Conservation (phyloP, 768 basidiomycete genomes). For the Lentinula lateritia region DNA sequence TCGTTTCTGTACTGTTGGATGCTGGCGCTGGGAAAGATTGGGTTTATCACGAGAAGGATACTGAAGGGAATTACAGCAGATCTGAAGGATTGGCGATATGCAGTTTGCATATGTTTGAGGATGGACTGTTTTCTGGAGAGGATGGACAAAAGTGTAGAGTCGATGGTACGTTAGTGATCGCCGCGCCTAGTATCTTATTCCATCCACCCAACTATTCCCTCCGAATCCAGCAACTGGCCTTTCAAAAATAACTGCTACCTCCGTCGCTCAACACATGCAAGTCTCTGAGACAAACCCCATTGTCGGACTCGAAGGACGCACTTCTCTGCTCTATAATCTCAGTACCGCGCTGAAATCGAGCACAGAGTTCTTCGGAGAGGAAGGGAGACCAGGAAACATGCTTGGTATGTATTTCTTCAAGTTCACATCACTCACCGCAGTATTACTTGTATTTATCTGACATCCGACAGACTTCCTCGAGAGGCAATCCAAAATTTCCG, state of each 20-base stretch:
- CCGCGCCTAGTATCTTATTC: no score
- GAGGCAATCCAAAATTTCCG: slow-evolving; percentile 38
- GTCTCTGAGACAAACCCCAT: slow-evolving; percentile 76
- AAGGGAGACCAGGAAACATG: slow-evolving; percentile 77
- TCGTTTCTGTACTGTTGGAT: slow-evolving; percentile 89
- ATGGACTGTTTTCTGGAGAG: slow-evolving; percentile 76
- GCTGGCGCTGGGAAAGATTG: slow-evolving; percentile 88
- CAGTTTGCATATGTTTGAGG: slow-evolving; percentile 82
- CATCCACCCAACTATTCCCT: no score
- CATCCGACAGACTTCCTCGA: slow-evolving; percentile 59
- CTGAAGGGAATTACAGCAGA: slow-evolving; percentile 49
- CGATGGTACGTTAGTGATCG: slow-evolving; percentile 55
- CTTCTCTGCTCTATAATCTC: slow-evolving; percentile 70
- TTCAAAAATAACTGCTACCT: slow-evolving; percentile 51
- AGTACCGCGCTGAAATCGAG: slow-evolving; percentile 61
- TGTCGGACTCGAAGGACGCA: slow-evolving; percentile 85
- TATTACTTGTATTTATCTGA: not conserved
- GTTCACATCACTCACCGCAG: not conserved
- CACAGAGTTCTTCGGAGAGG: slow-evolving; percentile 65
- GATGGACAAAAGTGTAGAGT: slow-evolving; percentile 60
- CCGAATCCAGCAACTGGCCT: slow-evolving; percentile 59
- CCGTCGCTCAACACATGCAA: slow-evolving; percentile 70
- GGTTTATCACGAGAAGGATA: slow-evolving; percentile 62
- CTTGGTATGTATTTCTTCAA: slow-evolving; percentile 43
- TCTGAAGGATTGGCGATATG: slow-evolving; percentile 88